These are phyloP conservation scores for Trichophaea hybrida DNA, from an alignment of 2,329 filamentous ascomycete species.

Conservation along the genomic window DNA sequence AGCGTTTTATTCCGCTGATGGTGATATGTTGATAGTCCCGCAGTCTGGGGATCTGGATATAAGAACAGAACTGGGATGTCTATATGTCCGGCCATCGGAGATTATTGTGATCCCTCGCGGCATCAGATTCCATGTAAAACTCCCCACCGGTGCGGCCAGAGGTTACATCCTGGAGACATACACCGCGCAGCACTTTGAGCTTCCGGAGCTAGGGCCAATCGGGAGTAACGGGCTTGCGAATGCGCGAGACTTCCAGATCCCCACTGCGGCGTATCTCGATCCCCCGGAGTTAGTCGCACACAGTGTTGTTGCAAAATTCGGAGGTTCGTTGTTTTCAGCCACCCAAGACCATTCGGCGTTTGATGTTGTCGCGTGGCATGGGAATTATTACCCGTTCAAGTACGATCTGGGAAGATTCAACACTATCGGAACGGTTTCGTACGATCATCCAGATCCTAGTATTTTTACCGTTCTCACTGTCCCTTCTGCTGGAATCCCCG, in stretches of 20 bases:
- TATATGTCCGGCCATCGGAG: slow-evolving; percentile 64
- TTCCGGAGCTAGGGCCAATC: slow-evolving; percentile 60
- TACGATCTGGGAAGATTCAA: slow-evolving; percentile 69
- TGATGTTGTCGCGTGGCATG: slow-evolving; percentile 68
- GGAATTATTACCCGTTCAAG: slow-evolving; percentile 67
- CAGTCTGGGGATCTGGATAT: slow-evolving; percentile 63
- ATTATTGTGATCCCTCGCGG: slow-evolving; percentile 63
- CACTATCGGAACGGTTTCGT: slow-evolving; percentile 56
- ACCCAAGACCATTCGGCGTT: slow-evolving; percentile 58
- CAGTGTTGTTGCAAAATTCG: slow-evolving; percentile 49
- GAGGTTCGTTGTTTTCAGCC: slow-evolving; percentile 51
- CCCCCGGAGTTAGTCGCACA: slow-evolving; percentile 3
- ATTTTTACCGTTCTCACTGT: slow-evolving; percentile 57
- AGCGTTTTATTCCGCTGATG: slow-evolving; percentile 74
- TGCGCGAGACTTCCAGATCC: slow-evolving; percentile 47
- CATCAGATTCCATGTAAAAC: slow-evolving; percentile 56
- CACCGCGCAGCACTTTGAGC: slow-evolving; percentile 50
- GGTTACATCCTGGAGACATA: slow-evolving; percentile 67
- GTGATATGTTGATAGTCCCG: slow-evolving; percentile 61
- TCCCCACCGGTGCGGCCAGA: slow-evolving; percentile 43
- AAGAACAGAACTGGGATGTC: slow-evolving; percentile 58
- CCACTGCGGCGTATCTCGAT: slow-evolving; percentile 13
- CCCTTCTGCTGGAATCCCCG: slow-evolving; percentile 37
- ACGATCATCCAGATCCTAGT: slow-evolving; percentile 63
- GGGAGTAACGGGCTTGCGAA: slow-evolving; percentile 64